Base-by-base conservation (phyloP, 1,139 yeast genomes). In the Debaryomyces subglobosus region DNA sequence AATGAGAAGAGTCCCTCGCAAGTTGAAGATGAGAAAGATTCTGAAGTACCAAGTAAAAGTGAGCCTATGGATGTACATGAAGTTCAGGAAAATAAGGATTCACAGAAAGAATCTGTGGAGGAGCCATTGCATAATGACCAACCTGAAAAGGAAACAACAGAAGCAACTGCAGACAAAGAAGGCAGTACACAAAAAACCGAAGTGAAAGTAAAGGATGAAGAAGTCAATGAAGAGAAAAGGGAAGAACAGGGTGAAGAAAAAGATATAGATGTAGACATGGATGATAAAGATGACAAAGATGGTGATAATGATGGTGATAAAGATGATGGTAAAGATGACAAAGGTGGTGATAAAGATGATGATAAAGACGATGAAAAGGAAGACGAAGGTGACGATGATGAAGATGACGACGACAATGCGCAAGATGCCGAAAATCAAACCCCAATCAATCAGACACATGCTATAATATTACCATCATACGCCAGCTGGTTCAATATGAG, bases 381-480 rank as follows among this genome's bases (percentile, higher is more conserved):
- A 78, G 48, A 72, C 74, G 70, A 78, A 78, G 65, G 60, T 68
- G 54, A 55, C 64, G 51, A 57, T 58, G 47, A 42, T 51, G 49
- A 54, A 39, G 50, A 45, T 43, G 45, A 39, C 20, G 50, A 50
- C 29, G 53, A 45, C 21, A 45, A 54, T 36, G 54, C 54, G 44
- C 50, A 56, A 36, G 54, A 52, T 24, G 59, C 54, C 12, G 59
- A 59, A 25, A 60, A 53, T 16, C 58, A 52, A 30, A 53, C 51
- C 4, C 39, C 33, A 20, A 53, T 66, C 44, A 66, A 76, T 49
- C 99, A 94, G 69, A 84, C 96, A 0, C 97, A 94, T 63, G 81
- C 90, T 10, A 87, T 94, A 48, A 84, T 94, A n/a, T 79, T 94
- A 29, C 99, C 99, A 3, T 91, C 97, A 2, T 94, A 92, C 64